These are phyloP conservation scores for Gonapodya prolifera DNA, from an alignment of 192 early-diverging fungal species.

Conservation along the genomic window DNA sequence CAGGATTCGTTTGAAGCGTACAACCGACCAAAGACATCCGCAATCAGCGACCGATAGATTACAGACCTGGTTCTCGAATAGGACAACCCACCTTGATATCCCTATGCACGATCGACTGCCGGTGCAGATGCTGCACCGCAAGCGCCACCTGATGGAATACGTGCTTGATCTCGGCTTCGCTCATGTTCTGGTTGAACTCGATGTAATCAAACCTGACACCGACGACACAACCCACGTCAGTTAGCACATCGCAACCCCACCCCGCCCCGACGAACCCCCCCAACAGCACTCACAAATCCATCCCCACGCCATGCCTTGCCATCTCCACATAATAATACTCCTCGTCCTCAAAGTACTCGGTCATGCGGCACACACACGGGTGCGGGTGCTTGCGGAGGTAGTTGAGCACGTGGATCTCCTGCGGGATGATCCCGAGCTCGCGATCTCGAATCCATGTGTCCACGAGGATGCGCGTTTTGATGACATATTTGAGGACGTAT, in stretches of 20 bases:
- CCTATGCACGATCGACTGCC: slow-evolving; percentile 60
- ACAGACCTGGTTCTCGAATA: no score
- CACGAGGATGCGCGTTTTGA: slow-evolving; percentile 50
- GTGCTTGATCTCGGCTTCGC: slow-evolving; percentile 31
- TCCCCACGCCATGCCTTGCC: slow-evolving; percentile 37
- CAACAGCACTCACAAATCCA: no score
- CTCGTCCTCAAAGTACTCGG: slow-evolving; percentile 64
- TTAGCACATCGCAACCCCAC: no score
- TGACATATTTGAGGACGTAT: slow-evolving; percentile 59
- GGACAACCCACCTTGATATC: no score
- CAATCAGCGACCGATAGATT: no score
- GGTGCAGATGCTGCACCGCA: slow-evolving; percentile 51
- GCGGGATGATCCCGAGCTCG: slow-evolving; percentile 51
- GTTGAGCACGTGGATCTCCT: slow-evolving; percentile 63
- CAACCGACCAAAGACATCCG: no score
- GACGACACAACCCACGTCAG: no score
- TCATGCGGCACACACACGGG: slow-evolving; percentile 31
- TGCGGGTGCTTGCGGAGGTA: slow-evolving; percentile 39
- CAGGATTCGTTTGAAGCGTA: no score
- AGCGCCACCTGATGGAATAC: slow-evolving; percentile 45
- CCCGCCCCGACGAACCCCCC: no score
- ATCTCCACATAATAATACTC: slow-evolving; percentile 59
- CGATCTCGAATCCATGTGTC: slow-evolving; percentile 58
- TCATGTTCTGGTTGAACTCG: slow-evolving; percentile 41
- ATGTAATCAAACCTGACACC: slow-evolving; percentile 69